These are phyloP conservation scores for Geotrichum phurueaensis DNA, from an alignment of 1,139 yeast species.

Conservation along the genomic window DNA sequence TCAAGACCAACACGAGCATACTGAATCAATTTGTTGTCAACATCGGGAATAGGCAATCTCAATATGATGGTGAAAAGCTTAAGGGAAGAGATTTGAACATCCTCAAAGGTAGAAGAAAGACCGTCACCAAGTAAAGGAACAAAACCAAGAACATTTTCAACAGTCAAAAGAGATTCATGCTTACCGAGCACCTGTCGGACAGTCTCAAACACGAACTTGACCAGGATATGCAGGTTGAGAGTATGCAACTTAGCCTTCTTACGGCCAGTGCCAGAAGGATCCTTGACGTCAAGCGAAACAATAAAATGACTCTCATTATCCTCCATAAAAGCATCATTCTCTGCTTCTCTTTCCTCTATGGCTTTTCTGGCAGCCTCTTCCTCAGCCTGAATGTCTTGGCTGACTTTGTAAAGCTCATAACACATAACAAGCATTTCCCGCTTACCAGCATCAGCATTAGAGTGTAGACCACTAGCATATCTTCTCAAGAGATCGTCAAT, in stretches of 20 bases:
- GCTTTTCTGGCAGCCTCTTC: slow-evolving; percentile 23
- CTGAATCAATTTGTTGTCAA: slow-evolving; percentile 39
- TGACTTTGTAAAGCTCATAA: slow-evolving; percentile 62
- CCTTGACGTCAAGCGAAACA: slow-evolving; percentile 59
- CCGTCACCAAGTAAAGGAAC: slow-evolving; percentile 64
- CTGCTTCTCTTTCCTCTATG: slow-evolving; percentile 30
- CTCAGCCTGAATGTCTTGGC: slow-evolving; percentile 36
- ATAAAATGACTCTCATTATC: slow-evolving; percentile 54
- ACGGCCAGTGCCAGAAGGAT: slow-evolving; percentile 22
- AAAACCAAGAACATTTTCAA: slow-evolving; percentile 62
- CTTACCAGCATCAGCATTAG: slow-evolving; percentile 55
- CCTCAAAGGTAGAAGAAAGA: slow-evolving; percentile 62
- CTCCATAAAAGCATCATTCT: slow-evolving; percentile 23
- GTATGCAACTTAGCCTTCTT: slow-evolving; percentile 14
- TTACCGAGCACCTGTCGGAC: slow-evolving; percentile 66
- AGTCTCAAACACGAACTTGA: slow-evolving; percentile 68
- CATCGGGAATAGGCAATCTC: slow-evolving; percentile 56
- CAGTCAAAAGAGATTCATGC: slow-evolving; percentile 47
- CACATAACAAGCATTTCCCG: slow-evolving; percentile 63
- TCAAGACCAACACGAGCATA: slow-evolving; percentile 48
- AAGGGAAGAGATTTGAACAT: slow-evolving; percentile 62
- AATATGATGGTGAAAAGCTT: slow-evolving; percentile 57
- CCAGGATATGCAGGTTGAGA: slow-evolving; percentile 48
- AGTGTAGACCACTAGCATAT: slow-evolving; percentile 69
- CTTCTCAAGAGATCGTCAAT: slow-evolving; percentile 74